Conservation (phyloP, 495 filamentous ascomycete genomes). For the Annulohypoxylon stygium region DNA sequence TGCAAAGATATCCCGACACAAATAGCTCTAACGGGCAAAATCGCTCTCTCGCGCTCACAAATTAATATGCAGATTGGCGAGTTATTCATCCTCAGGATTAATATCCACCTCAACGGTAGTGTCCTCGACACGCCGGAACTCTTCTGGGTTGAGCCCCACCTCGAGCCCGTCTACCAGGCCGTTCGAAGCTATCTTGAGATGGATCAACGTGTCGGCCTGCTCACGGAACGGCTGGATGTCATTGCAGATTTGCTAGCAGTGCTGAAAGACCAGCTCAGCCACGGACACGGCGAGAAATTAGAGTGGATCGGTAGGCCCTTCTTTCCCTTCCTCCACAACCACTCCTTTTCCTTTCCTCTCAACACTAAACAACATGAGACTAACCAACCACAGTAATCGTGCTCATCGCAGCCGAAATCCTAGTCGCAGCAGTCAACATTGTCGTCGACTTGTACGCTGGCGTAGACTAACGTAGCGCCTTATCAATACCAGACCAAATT, state of each 20-base stretch:
- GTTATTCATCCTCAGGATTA: slow-evolving; percentile 96
- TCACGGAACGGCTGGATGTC: slow-evolving; percentile 91
- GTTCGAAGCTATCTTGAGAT: slow-evolving; percentile 97
- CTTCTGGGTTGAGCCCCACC: slow-evolving; percentile 97
- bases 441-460: slow-evolving; percentile 94
- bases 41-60: slow-evolving; percentile 82
- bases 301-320: slow-evolving; percentile 86
- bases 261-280: slow-evolving; percentile 94
- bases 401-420: slow-evolving; percentile 94
- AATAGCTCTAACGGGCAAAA: slow-evolving; percentile 90
- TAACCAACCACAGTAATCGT: slow-evolving; percentile 77
- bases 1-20: slow-evolving; percentile 91
- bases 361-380: too few relatives aligned
- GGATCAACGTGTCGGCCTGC: slow-evolving; percentile 90
- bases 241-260: slow-evolving; percentile 95
- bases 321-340: too few relatives aligned
- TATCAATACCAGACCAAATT: neutral
- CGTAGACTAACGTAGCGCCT: slow-evolving; percentile 66
- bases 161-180: slow-evolving; percentile 95
- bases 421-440: slow-evolving; percentile 95
- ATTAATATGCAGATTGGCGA: slow-evolving; percentile 99
- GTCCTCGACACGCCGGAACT: slow-evolving; percentile 98
- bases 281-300: slow-evolving; percentile 94
- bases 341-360: too few relatives aligned
- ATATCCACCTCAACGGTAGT: slow-evolving; percentile 96